Evolutionary conservation across 148 eudicot species (phyloP), one percentile per base, ranked within the genome.

Genomic region (Cornus controversa): DNA sequence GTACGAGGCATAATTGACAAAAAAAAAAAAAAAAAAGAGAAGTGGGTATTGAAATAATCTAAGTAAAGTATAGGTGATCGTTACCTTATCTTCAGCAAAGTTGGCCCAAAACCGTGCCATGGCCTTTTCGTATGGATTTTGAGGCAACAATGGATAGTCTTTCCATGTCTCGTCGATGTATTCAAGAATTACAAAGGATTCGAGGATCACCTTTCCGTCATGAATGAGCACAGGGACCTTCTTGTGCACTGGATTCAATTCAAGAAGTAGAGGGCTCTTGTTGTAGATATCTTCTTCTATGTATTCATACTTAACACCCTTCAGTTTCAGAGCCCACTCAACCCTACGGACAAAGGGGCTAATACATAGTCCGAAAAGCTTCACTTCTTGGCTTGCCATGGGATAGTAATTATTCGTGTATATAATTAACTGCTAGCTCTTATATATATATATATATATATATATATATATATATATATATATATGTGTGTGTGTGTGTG

Each of bases 161-260:
- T 72, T 63, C 84, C 84, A 77, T 0, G 71, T 68, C 70, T 82
- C 81, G 15, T 82, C 84, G 5, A 82, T 78, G 78, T 82, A 82
- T 31, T 82, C 84, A 14, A 82, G 74, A 26, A 82, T 78, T 16
- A 73, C 1, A 6, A 36, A 6, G 0, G 84, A 82, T 71, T 82
- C 84, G 0, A 50, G 11, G 1, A 78, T 2, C 10, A 72, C 78
- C 22, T 78, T 82, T 9, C 73, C 71, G 10, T 37, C 27, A 26
- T 82, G 84, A 47, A 82, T 67, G 6, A 82, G 66, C 28, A 82
- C 84, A 2, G 81, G 81, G 0, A 78, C 81, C 45, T 62, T 73
- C n/a, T 53, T 47, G 71, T 62, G 58, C 1, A 78, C 78, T 0
- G 84, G 81, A 25, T 82, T 82, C 23, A 68, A 31, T 28, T 78